These are phyloP conservation scores for Basipetospora chlamydospora DNA, from an alignment of 2,329 filamentous ascomycete genomes.

Conservation along the genomic window DNA sequence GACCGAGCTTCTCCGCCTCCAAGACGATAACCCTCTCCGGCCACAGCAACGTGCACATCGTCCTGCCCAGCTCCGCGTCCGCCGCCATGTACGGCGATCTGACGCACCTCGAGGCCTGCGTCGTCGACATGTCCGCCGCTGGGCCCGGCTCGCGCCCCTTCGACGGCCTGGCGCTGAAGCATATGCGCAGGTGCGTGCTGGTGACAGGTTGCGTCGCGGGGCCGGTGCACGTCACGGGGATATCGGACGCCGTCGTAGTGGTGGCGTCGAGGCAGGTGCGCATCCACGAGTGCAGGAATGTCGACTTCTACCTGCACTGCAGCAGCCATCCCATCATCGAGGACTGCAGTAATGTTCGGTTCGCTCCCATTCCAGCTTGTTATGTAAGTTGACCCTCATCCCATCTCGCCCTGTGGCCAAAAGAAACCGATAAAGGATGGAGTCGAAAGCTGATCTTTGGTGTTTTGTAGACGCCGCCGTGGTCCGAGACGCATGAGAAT, in stretches of 20 bases:
- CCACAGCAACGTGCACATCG: conserved; percentile 58
- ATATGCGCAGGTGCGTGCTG: conserved; percentile 56
- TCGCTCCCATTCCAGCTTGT: conserved; percentile 56
- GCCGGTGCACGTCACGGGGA: conserved; percentile 66
- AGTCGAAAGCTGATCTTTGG: too few species aligned
- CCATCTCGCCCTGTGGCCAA: too few species aligned
- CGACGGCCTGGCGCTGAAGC: conserved; percentile 51
- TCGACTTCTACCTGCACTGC: conserved; percentile 73
- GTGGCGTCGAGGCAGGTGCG: conserved; percentile 76
- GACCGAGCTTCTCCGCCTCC: conserved; percentile 48
- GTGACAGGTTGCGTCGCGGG: conserved; percentile 67
- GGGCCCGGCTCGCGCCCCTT: conserved; percentile 45
- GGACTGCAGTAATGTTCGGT: conserved; percentile 63
- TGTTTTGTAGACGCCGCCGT: not conserved
- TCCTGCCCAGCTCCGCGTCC: conserved; percentile 56
- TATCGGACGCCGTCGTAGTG: conserved; percentile 61
- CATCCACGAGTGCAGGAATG: conserved; percentile 73
- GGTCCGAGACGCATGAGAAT: conserved; percentile 29
- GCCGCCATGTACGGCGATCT: conserved; percentile 61
- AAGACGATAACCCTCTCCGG: conserved; percentile 49
- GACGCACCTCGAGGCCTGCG: conserved; percentile 52
- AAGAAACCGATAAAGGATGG: too few species aligned
- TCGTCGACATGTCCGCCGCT: conserved; percentile 68
- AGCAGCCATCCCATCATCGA: conserved; percentile 85
- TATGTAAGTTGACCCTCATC: conserved; percentile 46